phyloP scores from a whole-genome alignment of 352 stramenopile species.

The Globisporangium cystogenes region DNA sequence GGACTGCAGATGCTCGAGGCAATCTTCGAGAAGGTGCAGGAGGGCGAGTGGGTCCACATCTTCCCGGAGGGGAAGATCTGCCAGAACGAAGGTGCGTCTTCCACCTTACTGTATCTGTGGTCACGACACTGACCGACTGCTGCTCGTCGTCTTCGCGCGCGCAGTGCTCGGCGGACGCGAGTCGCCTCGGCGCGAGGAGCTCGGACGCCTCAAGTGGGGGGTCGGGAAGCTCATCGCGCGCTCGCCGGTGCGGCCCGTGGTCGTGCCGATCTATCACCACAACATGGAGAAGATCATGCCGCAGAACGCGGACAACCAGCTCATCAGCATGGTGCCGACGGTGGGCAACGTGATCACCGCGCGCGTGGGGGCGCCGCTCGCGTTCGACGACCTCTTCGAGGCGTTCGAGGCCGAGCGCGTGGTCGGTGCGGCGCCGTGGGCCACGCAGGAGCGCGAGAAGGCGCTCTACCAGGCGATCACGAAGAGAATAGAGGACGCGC shows the following conservation, averaged over 20 bases:
- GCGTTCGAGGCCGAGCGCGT: slow-evolving; percentile 46
- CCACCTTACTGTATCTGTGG: no score
- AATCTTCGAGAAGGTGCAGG: slow-evolving; percentile 77
- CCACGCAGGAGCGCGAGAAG: slow-evolving; percentile 60
- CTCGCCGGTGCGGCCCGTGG: slow-evolving; percentile 54
- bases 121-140: background rate
- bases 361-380: slow-evolving; percentile 68
- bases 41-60: slow-evolving; percentile 82
- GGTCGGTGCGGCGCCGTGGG: slow-evolving; percentile 35
- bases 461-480: slow-evolving; percentile 82
- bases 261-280: slow-evolving; percentile 83
- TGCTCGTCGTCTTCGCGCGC: background rate
- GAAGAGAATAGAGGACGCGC: slow-evolving; percentile 71
- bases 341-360: slow-evolving; percentile 46
- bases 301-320: slow-evolving; percentile 64
- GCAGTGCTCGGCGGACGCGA: slow-evolving; percentile 64
- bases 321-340: slow-evolving; percentile 59
- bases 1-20: slow-evolving; percentile 51
- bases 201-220: slow-evolving; percentile 84
- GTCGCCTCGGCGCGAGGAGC: slow-evolving; percentile 54
- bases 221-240: slow-evolving; percentile 84
- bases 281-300: slow-evolving; percentile 88
- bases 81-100: slow-evolving; percentile 49
- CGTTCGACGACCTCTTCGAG: slow-evolving; percentile 81
- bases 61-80: slow-evolving; percentile 87